Base-by-base conservation (phyloP, 805 yeast species). In the Hanseniaspora guilliermondii region DNA sequence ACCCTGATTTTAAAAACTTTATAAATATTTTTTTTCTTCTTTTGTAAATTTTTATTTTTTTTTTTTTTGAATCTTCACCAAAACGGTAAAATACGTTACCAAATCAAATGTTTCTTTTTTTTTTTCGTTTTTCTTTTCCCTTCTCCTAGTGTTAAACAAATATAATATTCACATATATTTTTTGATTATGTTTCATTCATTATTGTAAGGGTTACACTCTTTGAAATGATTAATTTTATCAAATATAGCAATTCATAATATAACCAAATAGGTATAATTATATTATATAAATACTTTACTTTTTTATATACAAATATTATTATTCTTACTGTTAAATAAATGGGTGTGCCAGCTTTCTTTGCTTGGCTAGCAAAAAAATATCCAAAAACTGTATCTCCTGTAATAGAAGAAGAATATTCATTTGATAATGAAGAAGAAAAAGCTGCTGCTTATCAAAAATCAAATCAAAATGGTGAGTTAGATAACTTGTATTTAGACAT, bases 281-380 rank as follows among this genome's bases (percentile, higher is more conserved):
- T 42, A 9, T 36, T 12, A 17, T 45, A 16, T 24, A 47, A n/a
- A 14, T 9, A 41, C 14, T 6, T 5, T 16, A 6, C 2, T 11
- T 22, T 30, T 30, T 9, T 27, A n/a, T n/a, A n/a, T n/a, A n/a
- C n/a, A n/a, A n/a, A n/a, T n/a, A n/a, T n/a, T n/a, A n/a, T n/a
- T n/a, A n/a, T n/a, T n/a, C n/a, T 30, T 30, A 4, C 6, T 11
- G 12, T 3, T 16, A 6, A 12, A 24, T 41, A 8, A 16, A 85
- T 85, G 93, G 96, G 98, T 74, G 98, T 93, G 60, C 98, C 98
- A 59, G 96, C 98, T 22, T 82, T 93, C 63, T 93, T 88, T 70
- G 78, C 98, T 72, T 93, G 98, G 97, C 74, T 93, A 48, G 87
- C 97, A 1, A 70, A 80, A 58, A 87, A 89, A 66, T 93, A 88